These are phyloP conservation scores for Leishmania tarentolae DNA, from an alignment of 208 protist genomes.

Conservation along the genomic window DNA sequence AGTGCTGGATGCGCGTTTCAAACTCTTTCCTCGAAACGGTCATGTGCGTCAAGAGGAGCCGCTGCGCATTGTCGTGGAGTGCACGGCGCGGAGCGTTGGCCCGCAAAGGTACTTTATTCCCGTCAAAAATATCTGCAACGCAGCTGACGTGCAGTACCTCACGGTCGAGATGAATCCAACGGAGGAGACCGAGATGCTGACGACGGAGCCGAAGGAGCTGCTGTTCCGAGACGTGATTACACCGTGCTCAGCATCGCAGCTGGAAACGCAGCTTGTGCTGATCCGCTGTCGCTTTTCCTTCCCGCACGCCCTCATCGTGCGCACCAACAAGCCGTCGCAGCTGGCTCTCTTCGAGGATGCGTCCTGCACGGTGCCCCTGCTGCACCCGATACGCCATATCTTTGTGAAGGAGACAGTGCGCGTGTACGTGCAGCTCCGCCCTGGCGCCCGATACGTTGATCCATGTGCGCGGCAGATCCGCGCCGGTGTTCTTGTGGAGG, in stretches of 20 bases:
- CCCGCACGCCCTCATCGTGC: slow-evolving; percentile 71
- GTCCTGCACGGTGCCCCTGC: slow-evolving; percentile 64
- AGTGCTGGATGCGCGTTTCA: slow-evolving; percentile 75
- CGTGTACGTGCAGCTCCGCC: slow-evolving; percentile 72
- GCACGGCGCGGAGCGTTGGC: slow-evolving; percentile 68
- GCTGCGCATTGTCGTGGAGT: slow-evolving; percentile 76
- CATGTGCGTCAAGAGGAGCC: slow-evolving; percentile 43
- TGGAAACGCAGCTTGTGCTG: slow-evolving; percentile 69
- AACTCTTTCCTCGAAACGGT: slow-evolving; percentile 78
- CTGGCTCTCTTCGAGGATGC: slow-evolving; percentile 76
- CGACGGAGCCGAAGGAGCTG: slow-evolving; percentile 65
- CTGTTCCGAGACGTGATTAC: slow-evolving; percentile 68
- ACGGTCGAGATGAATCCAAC: slow-evolving; percentile 80
- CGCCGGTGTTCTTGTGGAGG: slow-evolving; percentile 78
- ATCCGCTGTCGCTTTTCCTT: slow-evolving; percentile 65
- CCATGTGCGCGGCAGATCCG: slow-evolving; percentile 46
- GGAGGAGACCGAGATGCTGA: slow-evolving; percentile 64
- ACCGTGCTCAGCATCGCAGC: slow-evolving; percentile 50
- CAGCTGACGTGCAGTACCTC: slow-evolving; percentile 67
- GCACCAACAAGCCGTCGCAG: slow-evolving; percentile 77
- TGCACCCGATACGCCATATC: slow-evolving; percentile 54
- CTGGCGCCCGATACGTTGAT: slow-evolving; percentile 53
- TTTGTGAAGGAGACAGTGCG: slow-evolving; percentile 67
- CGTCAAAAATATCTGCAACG: slow-evolving; percentile 77
- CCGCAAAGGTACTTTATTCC: slow-evolving; percentile 88